Conservation (phyloP, 495 filamentous ascomycete genomes). For the Annulohypoxylon moriforme region DNA sequence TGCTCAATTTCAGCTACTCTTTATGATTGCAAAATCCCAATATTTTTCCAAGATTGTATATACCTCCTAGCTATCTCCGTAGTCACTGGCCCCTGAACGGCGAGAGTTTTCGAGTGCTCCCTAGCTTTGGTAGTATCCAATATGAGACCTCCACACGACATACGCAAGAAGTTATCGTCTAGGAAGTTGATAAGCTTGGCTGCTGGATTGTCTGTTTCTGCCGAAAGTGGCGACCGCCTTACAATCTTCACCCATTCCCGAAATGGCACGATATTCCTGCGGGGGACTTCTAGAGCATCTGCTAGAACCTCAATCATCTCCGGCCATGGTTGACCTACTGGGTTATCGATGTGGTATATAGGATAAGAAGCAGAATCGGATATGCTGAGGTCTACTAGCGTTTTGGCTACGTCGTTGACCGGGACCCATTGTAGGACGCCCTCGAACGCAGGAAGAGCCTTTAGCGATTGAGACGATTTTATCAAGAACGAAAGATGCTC, state of each 20-base stretch:
- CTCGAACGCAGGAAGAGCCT: constrained; percentile 55
- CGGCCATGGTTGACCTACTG: background rate
- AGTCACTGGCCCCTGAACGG: background rate
- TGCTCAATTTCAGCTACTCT: background rate
- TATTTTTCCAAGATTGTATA: background rate
- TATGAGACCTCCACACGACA: constrained; percentile 3
- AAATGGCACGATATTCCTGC: background rate
- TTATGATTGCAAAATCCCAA: background rate
- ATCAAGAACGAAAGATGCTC: constrained; percentile 64
- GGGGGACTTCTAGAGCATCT: background rate
- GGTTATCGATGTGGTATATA: background rate
- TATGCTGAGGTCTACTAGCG: constrained; percentile 37
- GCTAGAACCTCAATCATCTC: background rate
- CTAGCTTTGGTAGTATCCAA: background rate
- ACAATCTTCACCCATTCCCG: constrained; percentile 1
- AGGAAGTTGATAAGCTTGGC: background rate
- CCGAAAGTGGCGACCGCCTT: background rate
- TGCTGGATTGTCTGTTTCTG: background rate
- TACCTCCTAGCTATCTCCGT: background rate
- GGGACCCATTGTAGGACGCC: constrained; percentile 62
- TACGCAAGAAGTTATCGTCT: background rate
- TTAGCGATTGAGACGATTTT: constrained; percentile 63
- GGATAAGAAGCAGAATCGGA: background rate
- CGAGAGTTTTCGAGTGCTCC: background rate
- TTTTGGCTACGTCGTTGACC: constrained; percentile 57